These are phyloP conservation scores for Ustilago sp. DNA, from an alignment of 1,284 basidiomycete genomes.

Conservation along the genomic window DNA sequence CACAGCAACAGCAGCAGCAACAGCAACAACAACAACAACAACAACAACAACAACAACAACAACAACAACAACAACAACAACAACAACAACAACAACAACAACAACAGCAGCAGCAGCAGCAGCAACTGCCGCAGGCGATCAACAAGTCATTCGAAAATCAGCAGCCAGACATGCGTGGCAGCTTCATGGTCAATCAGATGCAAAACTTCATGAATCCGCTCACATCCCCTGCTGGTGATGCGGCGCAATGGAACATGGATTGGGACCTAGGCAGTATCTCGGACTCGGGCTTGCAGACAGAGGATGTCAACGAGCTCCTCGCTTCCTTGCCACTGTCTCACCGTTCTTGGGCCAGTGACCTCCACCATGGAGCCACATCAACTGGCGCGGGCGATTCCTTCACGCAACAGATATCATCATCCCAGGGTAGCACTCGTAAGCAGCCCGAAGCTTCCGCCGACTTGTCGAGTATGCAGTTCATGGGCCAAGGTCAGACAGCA, in stretches of 20 bases:
- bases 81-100: neutral
- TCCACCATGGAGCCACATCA: constrained; percentile 31
- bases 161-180: constrained; percentile 16
- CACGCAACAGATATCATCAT: constrained; percentile 7
- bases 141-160: constrained; percentile 10
- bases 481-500: constrained; percentile 4
- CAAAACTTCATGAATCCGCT: constrained; percentile 41
- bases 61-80: constrained; percentile 19
- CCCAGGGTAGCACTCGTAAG: neutral
- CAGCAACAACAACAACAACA: constrained; percentile 3
- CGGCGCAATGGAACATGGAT: constrained; percentile 36
- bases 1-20: constrained; percentile 17
- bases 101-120: neutral
- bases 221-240: constrained; percentile 8
- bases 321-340: constrained; percentile 51
- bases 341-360: constrained; percentile 54
- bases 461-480: constrained; percentile 4
- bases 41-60: constrained; percentile 24
- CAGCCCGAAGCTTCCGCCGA: neutral
- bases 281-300: constrained; percentile 27
- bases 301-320: constrained; percentile 32
- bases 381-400: constrained; percentile 1
- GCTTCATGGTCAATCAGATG: constrained; percentile 19
- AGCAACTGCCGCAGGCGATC: constrained; percentile 20
- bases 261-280: constrained; percentile 46